A percentile compares a stretch with the other conserved stretches of the same genome.
Evolutionary conservation across 208 protist species (phyloP).

Genomic region (Wallacemonas collosoma): DNA sequence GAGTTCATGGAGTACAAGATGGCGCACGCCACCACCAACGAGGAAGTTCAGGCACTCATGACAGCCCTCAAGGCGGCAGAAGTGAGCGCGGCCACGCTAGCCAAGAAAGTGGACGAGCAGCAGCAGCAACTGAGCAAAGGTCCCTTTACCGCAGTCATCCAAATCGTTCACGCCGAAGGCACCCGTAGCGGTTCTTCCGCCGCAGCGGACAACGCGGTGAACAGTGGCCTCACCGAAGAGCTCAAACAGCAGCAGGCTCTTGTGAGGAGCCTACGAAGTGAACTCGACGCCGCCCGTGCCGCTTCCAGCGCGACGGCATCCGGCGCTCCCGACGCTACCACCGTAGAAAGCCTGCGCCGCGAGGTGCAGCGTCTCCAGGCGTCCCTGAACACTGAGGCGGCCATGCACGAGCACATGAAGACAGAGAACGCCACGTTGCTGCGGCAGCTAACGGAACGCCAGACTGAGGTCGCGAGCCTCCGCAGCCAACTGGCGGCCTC

Average conservation of each 20-base stretch:
- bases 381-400: constrained; percentile 48
- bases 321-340: constrained; percentile 26
- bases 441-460: constrained; percentile 16
- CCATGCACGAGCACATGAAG: constrained; percentile 49
- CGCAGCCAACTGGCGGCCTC: constrained; percentile 19
- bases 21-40: constrained; percentile 74
- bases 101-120: constrained; percentile 56
- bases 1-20: constrained; percentile 81
- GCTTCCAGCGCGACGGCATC: constrained; percentile 18
- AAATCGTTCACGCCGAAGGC: constrained; percentile 38
- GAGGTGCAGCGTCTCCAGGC: constrained; percentile 43
- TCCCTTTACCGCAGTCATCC: constrained; percentile 38
- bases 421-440: constrained; percentile 25
- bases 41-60: constrained; percentile 79
- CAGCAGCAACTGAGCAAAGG: constrained; percentile 64
- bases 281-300: constrained; percentile 22
- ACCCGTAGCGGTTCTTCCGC: not conserved
- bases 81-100: constrained; percentile 56
- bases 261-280: constrained; percentile 30
- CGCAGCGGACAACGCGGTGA: constrained; percentile 15
- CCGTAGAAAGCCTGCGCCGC: constrained; percentile 36
- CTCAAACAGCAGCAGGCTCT: constrained; percentile 36
- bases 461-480: constrained; percentile 28
- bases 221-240: constrained; percentile 29
- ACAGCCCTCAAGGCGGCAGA: constrained; percentile 63